Conservation (phyloP, 257 asterid genomes). For the Solanum sejunctum region DNA sequence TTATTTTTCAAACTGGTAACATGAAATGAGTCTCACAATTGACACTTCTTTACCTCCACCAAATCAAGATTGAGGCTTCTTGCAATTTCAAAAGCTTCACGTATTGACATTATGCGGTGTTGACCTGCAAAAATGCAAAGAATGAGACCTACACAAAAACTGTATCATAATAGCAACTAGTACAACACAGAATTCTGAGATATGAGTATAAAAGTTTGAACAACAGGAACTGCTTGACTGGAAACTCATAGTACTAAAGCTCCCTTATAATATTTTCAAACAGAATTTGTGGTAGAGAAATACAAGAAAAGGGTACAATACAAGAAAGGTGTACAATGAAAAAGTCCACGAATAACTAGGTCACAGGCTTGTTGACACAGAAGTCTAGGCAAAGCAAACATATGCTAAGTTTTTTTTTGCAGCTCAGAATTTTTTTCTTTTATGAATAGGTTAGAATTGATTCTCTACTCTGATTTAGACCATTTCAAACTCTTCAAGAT, state of each 20-base stretch:
- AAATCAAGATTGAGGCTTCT: constrained; percentile 51
- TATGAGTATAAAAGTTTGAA: background rate
- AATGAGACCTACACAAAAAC: background rate
- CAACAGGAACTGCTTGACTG: background rate
- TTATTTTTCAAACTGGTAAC: background rate
- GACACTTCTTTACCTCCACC: constrained; percentile 52
- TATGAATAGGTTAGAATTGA: background rate
- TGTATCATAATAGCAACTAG: background rate
- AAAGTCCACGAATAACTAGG: background rate
- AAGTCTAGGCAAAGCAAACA: background rate
- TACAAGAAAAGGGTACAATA: background rate
- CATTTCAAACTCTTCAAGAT: background rate
- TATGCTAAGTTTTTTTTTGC: background rate
- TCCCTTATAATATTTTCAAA: background rate
- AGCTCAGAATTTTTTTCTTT: background rate
- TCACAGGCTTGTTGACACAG: background rate
- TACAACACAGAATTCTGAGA: background rate
- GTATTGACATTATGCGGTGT: constrained; percentile 33
- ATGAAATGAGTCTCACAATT: background rate
- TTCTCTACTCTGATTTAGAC: background rate
- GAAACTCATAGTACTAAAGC: background rate
- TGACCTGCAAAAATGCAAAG: constrained; percentile 36
- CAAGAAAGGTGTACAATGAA: background rate
- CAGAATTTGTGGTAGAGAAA: background rate
- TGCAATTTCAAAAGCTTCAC: constrained; percentile 54